Percentiles rank a stretch among this genome's conserved stretches.
These are phyloP conservation scores for Pichia rugopelliculosa DNA, from an alignment of 805 yeast genomes.

Conservation along the genomic window DNA sequence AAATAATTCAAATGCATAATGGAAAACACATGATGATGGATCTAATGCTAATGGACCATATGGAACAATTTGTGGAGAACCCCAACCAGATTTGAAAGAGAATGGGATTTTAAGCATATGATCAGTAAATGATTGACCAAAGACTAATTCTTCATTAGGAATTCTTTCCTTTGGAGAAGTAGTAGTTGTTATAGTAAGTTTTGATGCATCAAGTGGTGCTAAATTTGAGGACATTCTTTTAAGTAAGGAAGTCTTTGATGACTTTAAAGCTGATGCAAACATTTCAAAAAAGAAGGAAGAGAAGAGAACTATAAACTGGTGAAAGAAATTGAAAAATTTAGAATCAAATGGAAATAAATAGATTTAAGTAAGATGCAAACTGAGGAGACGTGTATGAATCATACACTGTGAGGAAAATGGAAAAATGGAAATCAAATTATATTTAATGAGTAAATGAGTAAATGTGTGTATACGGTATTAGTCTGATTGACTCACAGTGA, in stretches of 20 bases:
- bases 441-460: no score
- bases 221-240: constrained; percentile 21
- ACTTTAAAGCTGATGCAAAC: neutral
- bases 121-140: constrained; percentile 73
- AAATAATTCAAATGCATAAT: constrained; percentile 89
- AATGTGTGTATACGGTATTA: no score
- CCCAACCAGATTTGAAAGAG: constrained; percentile 78
- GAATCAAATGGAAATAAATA: neutral
- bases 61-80: constrained; percentile 78
- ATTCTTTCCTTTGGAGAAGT: constrained; percentile 44
- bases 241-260: neutral
- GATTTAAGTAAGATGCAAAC: neutral
- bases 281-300: neutral
- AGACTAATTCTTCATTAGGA: constrained; percentile 57
- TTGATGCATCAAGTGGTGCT: constrained; percentile 44
- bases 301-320: neutral
- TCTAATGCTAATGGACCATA: constrained; percentile 70
- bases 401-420: neutral
- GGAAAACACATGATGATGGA: constrained; percentile 87
- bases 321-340: neutral
- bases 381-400: neutral
- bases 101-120: constrained; percentile 89
- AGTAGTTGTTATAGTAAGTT: constrained; percentile 41
- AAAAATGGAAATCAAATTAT: neutral
- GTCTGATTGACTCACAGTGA: neutral